Conservation (phyloP, 2,329 filamentous ascomycete genomes). For the Cladophialophora bantiana region DNA sequence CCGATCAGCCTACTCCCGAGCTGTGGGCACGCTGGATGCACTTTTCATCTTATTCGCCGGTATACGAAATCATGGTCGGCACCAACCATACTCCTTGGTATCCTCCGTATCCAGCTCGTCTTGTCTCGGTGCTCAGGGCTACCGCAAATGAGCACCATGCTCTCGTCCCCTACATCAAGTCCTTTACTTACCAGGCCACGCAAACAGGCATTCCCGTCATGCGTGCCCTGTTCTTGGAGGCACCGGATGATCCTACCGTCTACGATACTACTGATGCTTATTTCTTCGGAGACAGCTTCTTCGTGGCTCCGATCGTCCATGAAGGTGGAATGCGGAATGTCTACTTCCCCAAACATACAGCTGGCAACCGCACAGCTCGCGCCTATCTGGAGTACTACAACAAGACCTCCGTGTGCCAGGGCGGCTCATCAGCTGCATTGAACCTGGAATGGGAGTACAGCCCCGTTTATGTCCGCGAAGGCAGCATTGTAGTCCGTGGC, state of each 20-base stretch:
- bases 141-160: conserved; percentile 17
- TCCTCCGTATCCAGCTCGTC: conserved; percentile 6
- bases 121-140: conserved; percentile 12
- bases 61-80: conserved; percentile 19
- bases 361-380: neutral
- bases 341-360: conserved; percentile 8
- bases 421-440: conserved; percentile 2
- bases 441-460: conserved; percentile 10
- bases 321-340: conserved; percentile 9
- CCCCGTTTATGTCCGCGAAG: conserved; percentile 15
- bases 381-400: conserved; percentile 17
- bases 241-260: neutral
- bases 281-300: conserved; percentile 14
- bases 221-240: conserved; percentile 16
- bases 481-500: conserved; percentile 7
- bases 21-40: conserved; percentile 17
- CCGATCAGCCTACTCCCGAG: conserved; percentile 5
- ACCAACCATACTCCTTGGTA: conserved; percentile 18
- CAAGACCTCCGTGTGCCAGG: conserved; percentile 5
- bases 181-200: conserved; percentile 13
- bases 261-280: conserved; percentile 12
- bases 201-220: conserved; percentile 11
- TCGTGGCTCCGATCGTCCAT: conserved; percentile 10
- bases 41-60: conserved; percentile 11
- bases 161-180: conserved; percentile 16